Evolutionary conservation across 108 stramenopile species (phyloP).

Genomic region (Cylindrotheca fusiformis): DNA sequence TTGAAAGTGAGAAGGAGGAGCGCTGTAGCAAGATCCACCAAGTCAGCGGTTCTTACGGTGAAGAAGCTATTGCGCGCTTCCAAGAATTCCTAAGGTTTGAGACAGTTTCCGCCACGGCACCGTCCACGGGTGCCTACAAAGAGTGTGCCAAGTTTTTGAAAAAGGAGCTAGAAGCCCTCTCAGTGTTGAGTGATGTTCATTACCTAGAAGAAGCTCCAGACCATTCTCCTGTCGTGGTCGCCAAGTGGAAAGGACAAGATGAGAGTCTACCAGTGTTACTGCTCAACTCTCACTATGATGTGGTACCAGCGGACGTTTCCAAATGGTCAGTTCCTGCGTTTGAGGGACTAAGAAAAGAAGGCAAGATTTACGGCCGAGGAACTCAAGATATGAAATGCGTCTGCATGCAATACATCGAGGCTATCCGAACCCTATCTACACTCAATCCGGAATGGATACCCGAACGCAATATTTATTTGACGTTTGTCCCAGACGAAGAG

Average conservation of each 20-base stretch:
- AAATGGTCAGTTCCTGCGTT: slow-evolving; percentile 87
- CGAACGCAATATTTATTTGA: slow-evolving; percentile 57
- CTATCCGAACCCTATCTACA: slow-evolving; percentile 49
- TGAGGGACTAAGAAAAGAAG: slow-evolving; percentile 68
- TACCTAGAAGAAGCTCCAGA: slow-evolving; percentile 56
- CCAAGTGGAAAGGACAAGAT: slow-evolving; percentile 78
- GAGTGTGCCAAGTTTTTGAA: slow-evolving; percentile 73
- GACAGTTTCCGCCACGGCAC: slow-evolving; percentile 76
- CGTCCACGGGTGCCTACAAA: slow-evolving; percentile 72
- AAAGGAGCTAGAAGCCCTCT: slow-evolving; percentile 29
- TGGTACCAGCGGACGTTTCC: slow-evolving; percentile 80
- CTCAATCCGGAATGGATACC: slow-evolving; percentile 41
- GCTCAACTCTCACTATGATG: slow-evolving; percentile 95
- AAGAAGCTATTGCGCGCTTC: slow-evolving; percentile 56
- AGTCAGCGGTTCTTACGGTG: slow-evolving; percentile 17
- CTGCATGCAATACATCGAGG: slow-evolving; percentile 92
- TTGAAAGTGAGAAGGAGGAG: background rate
- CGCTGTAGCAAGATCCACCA: background rate
- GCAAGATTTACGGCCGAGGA: slow-evolving; percentile 91
- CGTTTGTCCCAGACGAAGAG: slow-evolving; percentile 73
- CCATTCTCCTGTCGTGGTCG: slow-evolving; percentile 88
- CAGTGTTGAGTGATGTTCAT: slow-evolving; percentile 29
- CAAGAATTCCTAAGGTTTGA: slow-evolving; percentile 62
- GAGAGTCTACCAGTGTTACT: slow-evolving; percentile 74
- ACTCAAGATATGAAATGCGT: slow-evolving; percentile 98